These are phyloP conservation scores for Teunomyces gatunensis DNA, from an alignment of 805 yeast genomes.

Conservation along the genomic window DNA sequence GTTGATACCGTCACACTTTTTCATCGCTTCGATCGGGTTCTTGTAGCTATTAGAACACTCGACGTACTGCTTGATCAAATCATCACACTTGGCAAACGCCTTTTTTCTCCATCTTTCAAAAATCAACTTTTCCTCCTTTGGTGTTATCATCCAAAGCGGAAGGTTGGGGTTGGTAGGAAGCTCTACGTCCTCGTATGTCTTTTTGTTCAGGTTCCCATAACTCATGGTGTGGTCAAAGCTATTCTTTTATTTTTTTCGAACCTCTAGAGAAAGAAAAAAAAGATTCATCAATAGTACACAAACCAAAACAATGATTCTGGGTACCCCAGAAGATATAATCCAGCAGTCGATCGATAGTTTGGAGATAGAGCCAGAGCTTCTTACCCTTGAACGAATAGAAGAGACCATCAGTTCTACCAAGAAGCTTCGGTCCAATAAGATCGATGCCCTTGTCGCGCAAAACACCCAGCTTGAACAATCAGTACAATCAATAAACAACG, in stretches of 20 bases:
- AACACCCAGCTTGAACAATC: constrained; percentile 9
- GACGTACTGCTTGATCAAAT: constrained; percentile 63
- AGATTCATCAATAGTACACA: neutral
- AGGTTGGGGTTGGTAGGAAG: constrained; percentile 45
- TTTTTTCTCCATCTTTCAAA: constrained; percentile 66
- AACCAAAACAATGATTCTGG: constrained; percentile 24
- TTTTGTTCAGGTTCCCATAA: constrained; percentile 21
- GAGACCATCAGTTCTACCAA: constrained; percentile 32
- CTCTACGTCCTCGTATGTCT: constrained; percentile 36
- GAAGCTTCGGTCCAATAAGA: constrained; percentile 23
- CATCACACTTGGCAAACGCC: constrained; percentile 67
- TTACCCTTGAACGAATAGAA: constrained; percentile 43
- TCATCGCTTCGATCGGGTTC: constrained; percentile 64
- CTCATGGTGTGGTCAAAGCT: constrained; percentile 18
- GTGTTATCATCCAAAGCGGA: constrained; percentile 76
- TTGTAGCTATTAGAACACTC: constrained; percentile 58
- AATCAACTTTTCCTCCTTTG: constrained; percentile 71
- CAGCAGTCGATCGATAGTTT: constrained; percentile 46
- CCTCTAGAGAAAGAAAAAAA: neutral
- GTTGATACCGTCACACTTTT: constrained; percentile 59
- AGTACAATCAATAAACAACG: constrained; percentile 8
- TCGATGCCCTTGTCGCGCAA: constrained; percentile 10
- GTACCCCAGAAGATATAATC: constrained; percentile 33
- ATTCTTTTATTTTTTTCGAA: neutral
- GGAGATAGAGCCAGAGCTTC: constrained; percentile 51